phyloP scores from a whole-genome alignment of 257 asterid species.

The Thymus quinquecostatus region DNA sequence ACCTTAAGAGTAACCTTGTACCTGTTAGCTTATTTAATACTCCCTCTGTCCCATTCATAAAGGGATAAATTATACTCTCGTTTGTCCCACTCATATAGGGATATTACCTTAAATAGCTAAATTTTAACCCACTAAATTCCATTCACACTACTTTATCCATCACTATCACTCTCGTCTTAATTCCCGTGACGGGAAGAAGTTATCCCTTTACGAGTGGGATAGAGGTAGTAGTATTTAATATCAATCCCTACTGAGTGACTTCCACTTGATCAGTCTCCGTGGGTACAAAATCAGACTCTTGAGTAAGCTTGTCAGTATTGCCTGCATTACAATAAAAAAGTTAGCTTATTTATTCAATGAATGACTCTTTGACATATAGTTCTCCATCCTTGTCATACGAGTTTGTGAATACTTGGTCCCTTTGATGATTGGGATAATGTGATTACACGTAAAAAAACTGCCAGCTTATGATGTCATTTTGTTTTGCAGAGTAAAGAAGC shows the following conservation, averaged over 20 bases:
- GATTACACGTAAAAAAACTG: not conserved
- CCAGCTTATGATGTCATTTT: not conserved
- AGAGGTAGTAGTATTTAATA: no score
- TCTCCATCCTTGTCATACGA: conserved; percentile 8
- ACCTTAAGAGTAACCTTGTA: no score
- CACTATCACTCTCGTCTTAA: no score
- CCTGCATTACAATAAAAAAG: not conserved
- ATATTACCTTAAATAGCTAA: no score
- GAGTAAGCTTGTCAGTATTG: not conserved
- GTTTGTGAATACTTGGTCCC: conserved; percentile 9
- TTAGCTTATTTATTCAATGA: not conserved
- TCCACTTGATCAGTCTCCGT: not conserved
- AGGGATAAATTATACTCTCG: no score
- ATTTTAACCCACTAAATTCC: no score
- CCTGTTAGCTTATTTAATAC: not conserved
- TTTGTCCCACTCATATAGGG: no score
- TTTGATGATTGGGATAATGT: conserved; percentile 2
- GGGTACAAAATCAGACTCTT: not conserved
- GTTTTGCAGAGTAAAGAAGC: not conserved
- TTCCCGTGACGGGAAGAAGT: no score
- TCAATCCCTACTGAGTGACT: not conserved
- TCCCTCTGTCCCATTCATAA: no score
- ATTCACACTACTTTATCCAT: no score
- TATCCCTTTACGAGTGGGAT: no score
- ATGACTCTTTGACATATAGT: not conserved